Base-by-base conservation (phyloP, 768 basidiomycete genomes). In the Porpolomopsis calyptriformis region DNA sequence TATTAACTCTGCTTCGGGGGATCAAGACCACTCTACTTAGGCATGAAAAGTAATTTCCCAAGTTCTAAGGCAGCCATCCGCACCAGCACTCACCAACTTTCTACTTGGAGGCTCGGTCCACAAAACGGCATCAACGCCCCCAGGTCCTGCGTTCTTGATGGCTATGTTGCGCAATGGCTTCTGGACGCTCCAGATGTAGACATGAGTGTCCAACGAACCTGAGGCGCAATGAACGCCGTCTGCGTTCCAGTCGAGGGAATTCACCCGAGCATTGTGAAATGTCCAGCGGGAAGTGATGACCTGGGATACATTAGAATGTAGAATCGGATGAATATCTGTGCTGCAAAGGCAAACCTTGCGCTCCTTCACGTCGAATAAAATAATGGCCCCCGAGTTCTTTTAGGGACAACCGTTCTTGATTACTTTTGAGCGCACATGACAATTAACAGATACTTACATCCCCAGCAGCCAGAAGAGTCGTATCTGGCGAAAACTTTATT, bases 201-300 rank as follows among this genome's bases (percentile, higher is more conserved):
- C 78, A 53, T 90, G 78, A 24, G 92, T 93, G 60, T 98, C 94
- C n/a, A 94, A 72, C 16, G 90, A 88, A 9, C 84, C 91, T 3
- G 90, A 91, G 9, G 81, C 92, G 51, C 85, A 76, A 57, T 92
- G 80, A 50, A 72, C 71, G 5, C 81, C 80, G 56, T 86, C 80
- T 4, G 76, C 53, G 5, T 85, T 79, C 80, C 85, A 92, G 1
- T 77, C 67, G 14, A 98, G 71, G 8, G 86, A 78, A 53, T 82
- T 76, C 49, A 97, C 76, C 23, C 88, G 80, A 0, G 79, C 87
- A 7, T 81, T 72, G 65, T 98, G 94, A 68, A 82, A 78, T 6
- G 85, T 76, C 94, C 94, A 97, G 46, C 80, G 78, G 2, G 80
- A 72, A 31, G 82, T 84, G 49, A 83, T 67, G 52, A 74, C 53